Evolutionary conservation across 2,329 filamentous ascomycete species (phyloP), one percentile per base, ranked within the genome.

Genomic region (Dryadomyces quercivorus): DNA sequence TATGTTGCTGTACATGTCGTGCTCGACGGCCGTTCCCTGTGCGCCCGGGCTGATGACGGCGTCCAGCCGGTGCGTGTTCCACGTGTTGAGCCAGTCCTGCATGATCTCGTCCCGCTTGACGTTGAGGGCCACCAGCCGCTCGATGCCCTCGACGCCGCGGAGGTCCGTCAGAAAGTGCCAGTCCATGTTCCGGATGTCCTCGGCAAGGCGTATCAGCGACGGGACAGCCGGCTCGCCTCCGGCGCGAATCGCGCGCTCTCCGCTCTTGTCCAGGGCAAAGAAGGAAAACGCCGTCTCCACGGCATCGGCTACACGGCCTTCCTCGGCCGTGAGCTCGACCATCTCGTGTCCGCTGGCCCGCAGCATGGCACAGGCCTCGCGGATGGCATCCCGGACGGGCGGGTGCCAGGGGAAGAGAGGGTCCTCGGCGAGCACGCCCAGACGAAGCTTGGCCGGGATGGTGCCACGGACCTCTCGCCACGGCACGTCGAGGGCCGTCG

Each of bases 401-500:
- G 50, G 50, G 8, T 51, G 50, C 50, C 42, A 18, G 5, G 50
- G 50, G 21, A 15, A 31, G 15, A 31, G 18, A 15, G 50, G 36
- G 22, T 51, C 50, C n/a, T 44, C 50, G 38, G 40, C 38, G n/a
- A 51, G 50, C 15, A 51, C 50, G 22, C 46, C 46, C 12, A 48
- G 46, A 12, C 46, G 22, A 22, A 48, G 26, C 46, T n/a, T 12
- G 3, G 4, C n/a, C 42, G 18, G 42, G 16, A 44, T 40, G 4
- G 36, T 46, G 46, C 46, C 46, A 13, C 46, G 22, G 22, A 22
- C 3, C 13, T 48, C 46, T 8, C 46, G 22, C 46, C 46, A 48
- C 12, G 46, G 46, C 22, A 48, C 46, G 26, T 48, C 46, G 6
- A 48, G 20, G 9, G 15, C 46, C 2, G 22, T n/a, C 13, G 46